Base-by-base conservation (phyloP, 495 filamentous ascomycete species). In the Chaetomium tenue region DNA sequence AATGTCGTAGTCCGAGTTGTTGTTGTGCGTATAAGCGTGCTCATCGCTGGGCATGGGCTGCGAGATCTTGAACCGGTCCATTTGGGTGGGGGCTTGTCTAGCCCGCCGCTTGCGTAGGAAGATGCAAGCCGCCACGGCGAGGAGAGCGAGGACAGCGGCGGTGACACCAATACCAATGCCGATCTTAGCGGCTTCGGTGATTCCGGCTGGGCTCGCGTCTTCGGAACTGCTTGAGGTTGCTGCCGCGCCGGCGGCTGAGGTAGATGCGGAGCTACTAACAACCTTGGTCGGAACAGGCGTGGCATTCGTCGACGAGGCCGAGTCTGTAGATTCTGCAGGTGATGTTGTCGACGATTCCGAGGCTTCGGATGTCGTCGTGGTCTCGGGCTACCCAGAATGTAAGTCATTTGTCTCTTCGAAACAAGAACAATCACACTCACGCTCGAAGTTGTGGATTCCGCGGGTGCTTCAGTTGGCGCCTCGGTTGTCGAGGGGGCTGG, bases 101-200 rank as follows among this genome's bases (percentile, higher is more conserved):
- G 53, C 70, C 51, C 63, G 71, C 44, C 73, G 70, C 40, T 72
- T 76, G 46, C 77, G 70, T 7, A 77, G 30, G 51, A 75, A 51
- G 13, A 77, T 16, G 20, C 63, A 78, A 28, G 66, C 61, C 4
- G 58, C 70, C 8, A 76, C n/a, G 15, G 72, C 66, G 18, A 68
- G 47, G 5, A 78, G 30, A 15, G 75, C 65, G 16, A 77, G 63
- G 5, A 62, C 74, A 23, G 63, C 78, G 15, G 72, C 77, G 11
- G 68, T 75, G 33, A 70, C 67, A 28, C 77, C 79, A 40, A 78
- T 74, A 5, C 76, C 79, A 59, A 82, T 76, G 40, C 80, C 80
- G 39, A 76, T 75, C 71, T 79, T 74, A 1, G 71, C 79, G 5
- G 73, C 75, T 7, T 70, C 69, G 16, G 68, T 68, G 18, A 81